Evolutionary conservation across 495 filamentous ascomycete genomes (phyloP).

Genomic region (Talaromyces ruber): DNA sequence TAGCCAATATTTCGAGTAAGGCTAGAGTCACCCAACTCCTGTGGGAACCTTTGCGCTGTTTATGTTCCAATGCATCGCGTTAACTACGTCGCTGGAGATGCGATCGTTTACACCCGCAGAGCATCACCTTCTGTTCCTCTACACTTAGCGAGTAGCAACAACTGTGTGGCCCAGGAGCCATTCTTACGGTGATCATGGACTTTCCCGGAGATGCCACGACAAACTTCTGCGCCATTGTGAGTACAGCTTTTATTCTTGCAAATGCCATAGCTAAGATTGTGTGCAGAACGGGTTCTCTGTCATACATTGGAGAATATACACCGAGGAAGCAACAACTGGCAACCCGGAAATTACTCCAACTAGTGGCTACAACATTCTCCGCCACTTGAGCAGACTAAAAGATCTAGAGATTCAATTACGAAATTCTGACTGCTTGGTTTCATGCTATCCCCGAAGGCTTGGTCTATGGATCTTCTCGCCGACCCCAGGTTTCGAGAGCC

Average conservation of each 20-base stretch:
- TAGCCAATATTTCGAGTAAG: not conserved
- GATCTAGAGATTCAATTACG: slow-evolving; percentile 33
- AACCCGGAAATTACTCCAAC: slow-evolving; percentile 25
- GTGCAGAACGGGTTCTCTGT: slow-evolving; percentile 39
- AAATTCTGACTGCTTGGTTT: slow-evolving; percentile 29
- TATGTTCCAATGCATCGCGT: not conserved
- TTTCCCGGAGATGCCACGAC: slow-evolving; percentile 39
- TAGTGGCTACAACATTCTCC: slow-evolving; percentile 35
- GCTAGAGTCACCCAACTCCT: not conserved
- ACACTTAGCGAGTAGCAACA: slow-evolving; percentile 14
- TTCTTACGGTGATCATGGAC: slow-evolving; percentile 29
- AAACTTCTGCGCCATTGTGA: slow-evolving; percentile 39
- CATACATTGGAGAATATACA: slow-evolving; percentile 43
- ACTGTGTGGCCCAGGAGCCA: slow-evolving; percentile 17
- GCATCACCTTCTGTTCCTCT: not conserved
- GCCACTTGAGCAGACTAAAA: slow-evolving; percentile 37
- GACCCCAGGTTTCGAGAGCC: slow-evolving; percentile 31
- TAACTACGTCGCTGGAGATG: slow-evolving; percentile 1
- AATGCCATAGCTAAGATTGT: not conserved
- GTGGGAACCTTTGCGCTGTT: not conserved
- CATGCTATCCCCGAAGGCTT: slow-evolving; percentile 32
- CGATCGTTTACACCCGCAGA: slow-evolving; percentile 2
- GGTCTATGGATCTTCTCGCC: slow-evolving; percentile 37
- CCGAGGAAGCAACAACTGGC: slow-evolving; percentile 28
- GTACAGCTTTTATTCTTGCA: slow-evolving; percentile 9